Evolutionary conservation across 306 rosid species (phyloP).

Genomic region (Castanea sativa): DNA sequence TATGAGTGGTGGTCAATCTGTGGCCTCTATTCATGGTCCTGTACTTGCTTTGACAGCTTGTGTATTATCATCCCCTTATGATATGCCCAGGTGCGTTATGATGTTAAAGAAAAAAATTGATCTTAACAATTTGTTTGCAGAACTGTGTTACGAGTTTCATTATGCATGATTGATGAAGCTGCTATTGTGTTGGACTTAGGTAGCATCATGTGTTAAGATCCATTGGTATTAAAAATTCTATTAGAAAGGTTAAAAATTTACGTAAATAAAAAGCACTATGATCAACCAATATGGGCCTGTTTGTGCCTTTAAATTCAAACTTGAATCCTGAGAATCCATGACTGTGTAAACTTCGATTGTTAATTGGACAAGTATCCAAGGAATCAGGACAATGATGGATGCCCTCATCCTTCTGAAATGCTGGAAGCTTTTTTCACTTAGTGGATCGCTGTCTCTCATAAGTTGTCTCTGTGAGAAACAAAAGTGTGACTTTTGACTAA

Average conservation of each 20-base stretch:
- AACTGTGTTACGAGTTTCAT: not conserved
- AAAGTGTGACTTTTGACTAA: too few relatives aligned
- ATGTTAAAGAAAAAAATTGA: slow-evolving; percentile 1
- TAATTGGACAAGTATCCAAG: too few relatives aligned
- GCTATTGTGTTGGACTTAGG: not conserved
- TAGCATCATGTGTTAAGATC: too few relatives aligned
- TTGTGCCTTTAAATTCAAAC: not conserved
- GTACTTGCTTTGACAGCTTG: slow-evolving; percentile 94
- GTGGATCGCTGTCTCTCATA: too few relatives aligned
- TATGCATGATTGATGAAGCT: not conserved
- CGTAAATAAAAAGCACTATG: not conserved
- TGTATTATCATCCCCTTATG: slow-evolving; percentile 89
- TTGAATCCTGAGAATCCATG: not conserved
- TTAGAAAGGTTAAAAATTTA: not conserved
- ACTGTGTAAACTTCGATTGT: not conserved
- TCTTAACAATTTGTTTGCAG: not conserved
- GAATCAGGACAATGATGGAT: too few relatives aligned
- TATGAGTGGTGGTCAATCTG: slow-evolving; percentile 55
- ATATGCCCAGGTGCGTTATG: slow-evolving; percentile 81
- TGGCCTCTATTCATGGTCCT: slow-evolving; percentile 85
- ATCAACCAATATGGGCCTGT: not conserved
- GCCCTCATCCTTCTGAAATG: too few relatives aligned
- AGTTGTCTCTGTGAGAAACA: too few relatives aligned
- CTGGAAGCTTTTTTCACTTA: too few relatives aligned
- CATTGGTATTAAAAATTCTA: not conserved